Base-by-base conservation (phyloP, 768 basidiomycete genomes). In the Termitomyces sp. region DNA sequence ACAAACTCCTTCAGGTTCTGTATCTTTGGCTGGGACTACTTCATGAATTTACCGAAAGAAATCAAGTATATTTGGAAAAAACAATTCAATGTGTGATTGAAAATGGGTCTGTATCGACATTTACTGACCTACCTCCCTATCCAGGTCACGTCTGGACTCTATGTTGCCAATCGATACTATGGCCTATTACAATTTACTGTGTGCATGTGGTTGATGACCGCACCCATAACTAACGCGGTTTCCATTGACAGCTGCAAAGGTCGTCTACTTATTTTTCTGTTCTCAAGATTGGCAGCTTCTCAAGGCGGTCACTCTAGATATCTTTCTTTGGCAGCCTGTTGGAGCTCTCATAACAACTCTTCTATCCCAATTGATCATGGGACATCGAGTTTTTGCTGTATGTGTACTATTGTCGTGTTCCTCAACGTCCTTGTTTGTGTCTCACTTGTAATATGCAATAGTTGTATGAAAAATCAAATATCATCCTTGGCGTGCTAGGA, bases 1-100 rank as follows among this genome's bases (percentile, higher is more conserved):
- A 47, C n/a, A 36, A 46, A 51, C 27, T 52, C 44, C 5, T 31
- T 13, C n/a, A 69, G 68, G 55, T 69, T 67, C 55, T 69, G 66
- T 36, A 66, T 69, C 13, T 69, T 65, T 58, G 68, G 68, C 5
- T 67, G 66, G 66, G 64, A 69, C 44, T 67, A 63, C 47, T 56
- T 67, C 29, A 61, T 67, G 46, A 66, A 64, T 47, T 62, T 67
- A 13, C 68, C 64, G 22, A 53, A 65, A 42, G 68, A 69, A 46
- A 64, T 64, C 44, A 51, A 56, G 36, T 60, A 60, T 29, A 62
- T 69, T n/a, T 67, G 66, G 68, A 69, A 56, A 55, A 64, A 59
- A 50, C 55, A 64, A 20, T 62, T 65, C 16, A 67, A 57, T 32
- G 66, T 66, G 63, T 16, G 59, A 58, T 8, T 46, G 10, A 43